Conservation (phyloP, 1,284 basidiomycete genomes). For the Chiua sp. region DNA sequence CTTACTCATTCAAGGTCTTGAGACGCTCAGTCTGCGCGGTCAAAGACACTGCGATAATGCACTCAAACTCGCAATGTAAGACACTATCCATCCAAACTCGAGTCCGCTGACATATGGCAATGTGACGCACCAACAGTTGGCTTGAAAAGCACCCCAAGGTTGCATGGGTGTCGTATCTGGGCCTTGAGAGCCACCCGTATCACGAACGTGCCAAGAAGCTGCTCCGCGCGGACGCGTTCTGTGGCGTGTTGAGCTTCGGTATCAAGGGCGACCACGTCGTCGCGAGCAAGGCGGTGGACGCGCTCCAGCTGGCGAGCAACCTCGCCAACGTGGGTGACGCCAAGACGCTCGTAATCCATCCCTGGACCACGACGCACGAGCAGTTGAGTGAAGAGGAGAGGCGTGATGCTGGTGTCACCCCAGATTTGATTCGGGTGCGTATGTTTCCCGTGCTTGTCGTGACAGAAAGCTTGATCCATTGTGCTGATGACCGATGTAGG, state of each 20-base stretch:
- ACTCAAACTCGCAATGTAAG: conserved; percentile 68
- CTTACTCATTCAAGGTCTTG: conserved; percentile 85
- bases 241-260: conserved; percentile 86
- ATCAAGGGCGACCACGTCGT: conserved; percentile 67
- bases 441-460: background rate
- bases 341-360: conserved; percentile 86
- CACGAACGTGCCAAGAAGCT: conserved; percentile 66
- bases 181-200: conserved; percentile 68
- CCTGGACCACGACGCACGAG: conserved; percentile 84
- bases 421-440: conserved; percentile 79
- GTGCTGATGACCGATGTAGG: conserved; percentile 36
- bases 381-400: conserved; percentile 79
- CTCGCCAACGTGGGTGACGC: conserved; percentile 83
- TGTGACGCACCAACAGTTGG: conserved; percentile 44
- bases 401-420: conserved; percentile 73
- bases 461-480: background rate
- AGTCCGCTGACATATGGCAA: background rate
- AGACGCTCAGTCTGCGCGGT: conserved; percentile 83
- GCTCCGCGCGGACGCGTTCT: conserved; percentile 64
- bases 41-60: conserved; percentile 82
- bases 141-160: conserved; percentile 76
- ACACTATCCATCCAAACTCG: conserved; percentile 15
- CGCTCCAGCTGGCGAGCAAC: conserved; percentile 75
- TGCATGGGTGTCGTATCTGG: conserved; percentile 85
- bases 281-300: conserved; percentile 77